Conservation (phyloP, 2,329 filamentous ascomycete species). For the Alternaria dauci region DNA sequence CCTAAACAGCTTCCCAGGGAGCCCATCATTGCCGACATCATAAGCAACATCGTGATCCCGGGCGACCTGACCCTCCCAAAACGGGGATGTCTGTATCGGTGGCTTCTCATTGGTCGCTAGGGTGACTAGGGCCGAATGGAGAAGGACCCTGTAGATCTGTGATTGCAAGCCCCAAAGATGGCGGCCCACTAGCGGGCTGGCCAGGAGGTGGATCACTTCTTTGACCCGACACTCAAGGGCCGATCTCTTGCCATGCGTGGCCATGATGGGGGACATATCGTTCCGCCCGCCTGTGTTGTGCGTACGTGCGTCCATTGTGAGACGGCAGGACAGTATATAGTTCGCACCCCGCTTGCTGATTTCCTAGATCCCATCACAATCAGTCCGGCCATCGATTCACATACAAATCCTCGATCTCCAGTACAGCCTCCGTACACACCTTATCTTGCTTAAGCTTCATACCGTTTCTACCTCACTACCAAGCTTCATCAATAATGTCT, state of each 20-base stretch:
- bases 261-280: conserved; percentile 21
- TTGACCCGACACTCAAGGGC: conserved; percentile 27
- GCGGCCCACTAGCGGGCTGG: conserved; percentile 2
- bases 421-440: background rate
- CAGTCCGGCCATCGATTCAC: conserved; percentile 6
- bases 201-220: conserved; percentile 28
- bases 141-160: conserved; percentile 48
- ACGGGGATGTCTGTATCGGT: conserved; percentile 23
- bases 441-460: background rate
- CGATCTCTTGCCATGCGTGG: conserved; percentile 36
- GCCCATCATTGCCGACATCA: conserved; percentile 29
- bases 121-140: conserved; percentile 2
- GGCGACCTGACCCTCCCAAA: conserved; percentile 6
- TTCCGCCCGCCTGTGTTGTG: conserved; percentile 11
- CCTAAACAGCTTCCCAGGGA: conserved; percentile 22
- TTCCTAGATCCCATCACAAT: conserved; percentile 2
- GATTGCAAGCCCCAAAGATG: conserved; percentile 27
- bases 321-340: conserved; percentile 36
- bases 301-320: conserved; percentile 20
- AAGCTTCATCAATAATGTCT: conserved; percentile 28
- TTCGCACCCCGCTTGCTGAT: conserved; percentile 23
- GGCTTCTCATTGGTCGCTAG: conserved; percentile 18
- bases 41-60: conserved; percentile 15
- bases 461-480: background rate
- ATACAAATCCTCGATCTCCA: conserved; percentile 14